Base-by-base conservation (phyloP, 495 filamentous ascomycete genomes). In the Penicillium canariense region DNA sequence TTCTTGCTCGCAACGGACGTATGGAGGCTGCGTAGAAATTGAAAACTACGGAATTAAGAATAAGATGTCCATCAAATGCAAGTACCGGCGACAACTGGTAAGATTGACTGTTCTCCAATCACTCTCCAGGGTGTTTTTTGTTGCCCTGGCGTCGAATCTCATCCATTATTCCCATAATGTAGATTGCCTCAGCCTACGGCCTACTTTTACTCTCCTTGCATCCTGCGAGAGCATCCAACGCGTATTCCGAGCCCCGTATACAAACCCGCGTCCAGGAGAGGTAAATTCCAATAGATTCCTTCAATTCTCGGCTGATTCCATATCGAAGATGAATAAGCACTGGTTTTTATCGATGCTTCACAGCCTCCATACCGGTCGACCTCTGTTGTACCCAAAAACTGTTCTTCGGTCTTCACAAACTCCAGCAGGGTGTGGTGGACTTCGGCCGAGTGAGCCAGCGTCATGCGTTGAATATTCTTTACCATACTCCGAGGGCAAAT, bases 121-220 rank as follows among this genome's bases (percentile, higher is more conserved):
- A 61, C 34, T 61, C 59, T 9, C 51, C 42, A 14, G 55, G 59
- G 22, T 62, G 55, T 2, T 20, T 18, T 1, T 52, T 61, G 1
- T 46, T 48, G 4, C 63, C 60, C 30, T 63, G 61, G 5, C 52
- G 48, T 4, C 63, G 44, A 50, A 67, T 61, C 50, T 64, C 64
- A 50, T 65, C 65, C 65, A 65, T 65, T 12, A 68, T 54, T 9
- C 59, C 61, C 59, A 65, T 60, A 1, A 68, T 44, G 18, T 52
- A 52, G 7, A 67, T 9, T 3, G 61, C 56, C 38, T 60, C 59
- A 22, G 47, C 43, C 59, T 54, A 62, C 4, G 61, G 56, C 44
- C 60, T 54, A 9, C 60, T 48, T 10, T 6, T 22, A 39, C 59
- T 68, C 50, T 68, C 56, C 48, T 46, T 56, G 23, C 49, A 42